Percentiles rank a stretch among this genome's conserved stretches.
Evolutionary conservation across 1,139 yeast genomes (phyloP).

Genomic region (Sugiyamaella pinicola): DNA sequence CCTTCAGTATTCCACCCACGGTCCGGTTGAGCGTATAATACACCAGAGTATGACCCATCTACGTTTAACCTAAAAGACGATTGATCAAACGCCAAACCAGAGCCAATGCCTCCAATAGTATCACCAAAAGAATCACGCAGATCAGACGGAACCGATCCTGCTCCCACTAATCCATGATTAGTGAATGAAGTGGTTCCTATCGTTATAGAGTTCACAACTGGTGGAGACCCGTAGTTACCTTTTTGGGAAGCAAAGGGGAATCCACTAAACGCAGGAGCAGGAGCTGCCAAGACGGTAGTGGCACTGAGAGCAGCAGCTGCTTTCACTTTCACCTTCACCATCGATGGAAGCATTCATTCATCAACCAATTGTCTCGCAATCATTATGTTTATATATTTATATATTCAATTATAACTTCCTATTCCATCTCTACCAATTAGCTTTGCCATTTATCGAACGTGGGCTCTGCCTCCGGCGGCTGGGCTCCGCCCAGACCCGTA

Average conservation of each 20-base stretch:
- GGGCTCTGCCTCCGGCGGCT: too few species aligned
- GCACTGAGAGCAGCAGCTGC: not conserved
- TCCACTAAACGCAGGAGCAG: conserved; percentile 5
- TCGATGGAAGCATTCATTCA: too few species aligned
- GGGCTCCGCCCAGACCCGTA: too few species aligned
- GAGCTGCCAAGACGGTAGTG: conserved; percentile 4
- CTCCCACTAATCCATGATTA: conserved; percentile 28
- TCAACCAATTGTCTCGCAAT: too few species aligned
- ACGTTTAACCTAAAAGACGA: conserved; percentile 17
- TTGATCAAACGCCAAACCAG: conserved; percentile 27
- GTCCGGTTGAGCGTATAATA: conserved; percentile 28
- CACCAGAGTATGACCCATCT: conserved; percentile 25
- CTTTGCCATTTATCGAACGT: too few species aligned
- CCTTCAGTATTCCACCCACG: conserved; percentile 29
- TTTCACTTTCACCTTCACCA: too few species aligned
- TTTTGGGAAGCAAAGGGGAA: not conserved
- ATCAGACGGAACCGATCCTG: conserved; percentile 27
- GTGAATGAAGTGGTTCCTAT: conserved; percentile 19
- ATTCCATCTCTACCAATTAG: too few species aligned
- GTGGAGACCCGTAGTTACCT: not conserved
- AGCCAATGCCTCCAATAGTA: conserved; percentile 30
- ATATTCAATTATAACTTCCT: too few species aligned
- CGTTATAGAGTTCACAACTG: not conserved
- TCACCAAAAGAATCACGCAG: conserved; percentile 26
- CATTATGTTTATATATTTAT: too few species aligned